Percentiles rank a stretch among this genome's conserved stretches.
Conservation (phyloP, 2,329 filamentous ascomycete species). For the Apiospora koreana region DNA sequence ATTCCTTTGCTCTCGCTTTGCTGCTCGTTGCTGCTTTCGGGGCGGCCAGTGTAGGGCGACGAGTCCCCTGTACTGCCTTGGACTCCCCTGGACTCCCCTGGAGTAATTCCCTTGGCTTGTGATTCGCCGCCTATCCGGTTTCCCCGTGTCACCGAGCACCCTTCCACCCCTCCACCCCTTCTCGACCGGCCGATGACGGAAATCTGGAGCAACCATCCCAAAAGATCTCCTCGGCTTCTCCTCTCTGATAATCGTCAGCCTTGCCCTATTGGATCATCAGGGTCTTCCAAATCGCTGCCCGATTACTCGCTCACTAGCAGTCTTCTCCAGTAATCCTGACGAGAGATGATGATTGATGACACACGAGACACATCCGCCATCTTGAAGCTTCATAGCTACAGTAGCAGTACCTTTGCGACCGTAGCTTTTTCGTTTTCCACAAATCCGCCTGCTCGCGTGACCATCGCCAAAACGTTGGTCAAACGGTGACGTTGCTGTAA, state of each 20-base stretch:
- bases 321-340: neutral
- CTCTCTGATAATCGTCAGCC: slow-evolving; percentile 3
- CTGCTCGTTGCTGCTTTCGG: neutral
- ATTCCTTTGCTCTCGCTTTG: neutral
- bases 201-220: neutral
- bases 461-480: neutral
- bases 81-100: neutral
- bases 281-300: neutral
- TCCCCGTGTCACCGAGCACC: slow-evolving; percentile 2
- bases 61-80: too few species aligned
- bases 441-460: slow-evolving; percentile 6
- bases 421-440: neutral
- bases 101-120: neutral
- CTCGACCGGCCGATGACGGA: neutral
- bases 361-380: neutral
- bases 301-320: neutral
- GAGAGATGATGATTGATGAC: neutral
- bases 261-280: slow-evolving; percentile 2
- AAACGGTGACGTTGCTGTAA: neutral
- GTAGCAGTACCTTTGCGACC: neutral
- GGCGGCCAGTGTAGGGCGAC: neutral
- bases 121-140: slow-evolving; percentile 6
- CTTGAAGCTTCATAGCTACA: neutral
- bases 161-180: too few species aligned
- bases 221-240: neutral